These are phyloP conservation scores for Saccharomyces hybrid DNA, from an alignment of 1,139 yeast genomes.

Conservation along the genomic window DNA sequence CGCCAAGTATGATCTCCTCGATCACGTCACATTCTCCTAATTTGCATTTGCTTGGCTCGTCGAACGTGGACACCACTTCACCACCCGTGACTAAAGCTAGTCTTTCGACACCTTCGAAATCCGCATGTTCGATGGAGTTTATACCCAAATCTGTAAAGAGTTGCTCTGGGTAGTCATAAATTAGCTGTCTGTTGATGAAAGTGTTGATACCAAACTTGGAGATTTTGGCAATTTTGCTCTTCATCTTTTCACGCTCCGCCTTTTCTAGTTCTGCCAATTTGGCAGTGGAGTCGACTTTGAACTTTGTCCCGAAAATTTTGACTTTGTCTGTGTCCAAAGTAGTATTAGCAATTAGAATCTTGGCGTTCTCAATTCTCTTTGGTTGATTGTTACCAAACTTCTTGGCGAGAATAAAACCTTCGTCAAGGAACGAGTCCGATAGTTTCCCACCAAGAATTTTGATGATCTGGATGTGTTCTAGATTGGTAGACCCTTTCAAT, in stretches of 20 bases:
- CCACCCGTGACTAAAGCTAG: constrained; percentile 96
- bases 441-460: constrained; percentile 90
- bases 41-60: constrained; percentile 76
- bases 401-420: constrained; percentile 87
- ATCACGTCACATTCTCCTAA: constrained; percentile 83
- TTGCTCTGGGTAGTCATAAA: constrained; percentile 97
- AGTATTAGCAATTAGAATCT: constrained; percentile 86
- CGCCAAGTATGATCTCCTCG: constrained; percentile 91
- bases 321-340: constrained; percentile 97
- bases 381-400: constrained; percentile 93
- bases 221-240: constrained; percentile 78
- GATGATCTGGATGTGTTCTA: constrained; percentile 89
- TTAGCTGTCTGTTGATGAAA: constrained; percentile 90
- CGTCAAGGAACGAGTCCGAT: constrained; percentile 88
- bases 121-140: constrained; percentile 95
- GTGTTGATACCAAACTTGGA: constrained; percentile 75
- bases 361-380: constrained; percentile 72
- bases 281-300: constrained; percentile 90
- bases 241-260: constrained; percentile 94
- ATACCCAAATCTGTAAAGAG: constrained; percentile 79
- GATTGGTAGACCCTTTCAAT: constrained; percentile 86
- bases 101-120: constrained; percentile 96
- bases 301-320: constrained; percentile 94
- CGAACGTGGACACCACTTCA: constrained; percentile 95
- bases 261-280: constrained; percentile 92